Percentiles rank a stretch among this genome's conserved stretches.
phyloP scores from a whole-genome alignment of 345 rosid species.

The Citrus reticulata region DNA sequence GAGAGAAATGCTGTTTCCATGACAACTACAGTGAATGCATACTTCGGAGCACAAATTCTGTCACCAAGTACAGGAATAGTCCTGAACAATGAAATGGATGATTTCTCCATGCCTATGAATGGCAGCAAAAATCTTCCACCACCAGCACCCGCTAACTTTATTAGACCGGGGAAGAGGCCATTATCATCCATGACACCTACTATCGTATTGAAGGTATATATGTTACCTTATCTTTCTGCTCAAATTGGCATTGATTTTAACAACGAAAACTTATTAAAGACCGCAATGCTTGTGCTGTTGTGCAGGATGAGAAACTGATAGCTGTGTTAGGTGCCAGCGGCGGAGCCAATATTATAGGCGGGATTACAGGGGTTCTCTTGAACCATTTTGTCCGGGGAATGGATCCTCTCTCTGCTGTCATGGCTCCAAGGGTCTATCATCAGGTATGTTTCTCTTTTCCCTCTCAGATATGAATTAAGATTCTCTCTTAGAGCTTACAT shows the following conservation, averaged over 20 bases:
- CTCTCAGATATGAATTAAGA: too few species aligned
- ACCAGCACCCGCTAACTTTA: conserved; percentile 49
- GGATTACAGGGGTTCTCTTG: conserved; percentile 45
- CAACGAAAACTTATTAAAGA: neutral
- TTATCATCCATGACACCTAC: conserved; percentile 66
- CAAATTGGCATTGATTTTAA: neutral
- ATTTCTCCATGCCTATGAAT: conserved; percentile 38
- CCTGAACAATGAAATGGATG: conserved; percentile 71
- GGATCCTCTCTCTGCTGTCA: conserved; percentile 56
- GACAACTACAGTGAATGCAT: conserved; percentile 55
- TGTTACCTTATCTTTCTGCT: neutral
- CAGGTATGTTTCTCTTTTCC: conserved; percentile 29
- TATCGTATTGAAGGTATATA: conserved; percentile 43
- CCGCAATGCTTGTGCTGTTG: conserved; percentile 11
- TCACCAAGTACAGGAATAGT: conserved; percentile 59
- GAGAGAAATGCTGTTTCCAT: conserved; percentile 54
- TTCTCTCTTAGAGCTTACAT: too few species aligned
- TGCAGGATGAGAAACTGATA: conserved; percentile 47
- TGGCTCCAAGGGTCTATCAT: conserved; percentile 64
- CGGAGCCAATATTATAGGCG: conserved; percentile 53
- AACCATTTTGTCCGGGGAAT: conserved; percentile 48
- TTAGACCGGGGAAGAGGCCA: conserved; percentile 59
- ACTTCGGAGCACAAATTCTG: conserved; percentile 46
- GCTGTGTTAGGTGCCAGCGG: conserved; percentile 67
- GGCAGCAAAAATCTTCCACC: conserved; percentile 19